phyloP scores from a whole-genome alignment of 2,329 filamentous ascomycete genomes.

The Colletotrichum coccodes region DNA sequence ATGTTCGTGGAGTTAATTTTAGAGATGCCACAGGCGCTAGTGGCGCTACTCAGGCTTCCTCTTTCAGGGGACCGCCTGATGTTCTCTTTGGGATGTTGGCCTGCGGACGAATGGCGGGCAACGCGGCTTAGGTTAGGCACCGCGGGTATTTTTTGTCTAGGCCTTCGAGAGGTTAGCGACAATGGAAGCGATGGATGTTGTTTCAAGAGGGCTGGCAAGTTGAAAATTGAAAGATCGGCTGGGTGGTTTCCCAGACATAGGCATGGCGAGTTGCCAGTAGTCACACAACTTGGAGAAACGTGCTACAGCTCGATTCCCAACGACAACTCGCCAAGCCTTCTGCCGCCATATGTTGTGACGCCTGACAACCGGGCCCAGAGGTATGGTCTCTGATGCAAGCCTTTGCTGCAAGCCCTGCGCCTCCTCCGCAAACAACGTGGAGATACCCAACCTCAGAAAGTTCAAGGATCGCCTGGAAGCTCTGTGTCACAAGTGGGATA shows the following conservation, averaged over 20 bases:
- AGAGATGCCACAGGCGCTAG: slow-evolving; percentile 22
- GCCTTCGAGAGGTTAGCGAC: not conserved
- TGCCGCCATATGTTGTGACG: not conserved
- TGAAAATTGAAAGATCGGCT: not conserved
- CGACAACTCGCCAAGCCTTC: not conserved
- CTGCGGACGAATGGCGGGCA: not conserved
- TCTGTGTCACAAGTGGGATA: not conserved
- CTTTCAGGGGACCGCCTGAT: slow-evolving; percentile 5
- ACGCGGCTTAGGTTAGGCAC: not conserved
- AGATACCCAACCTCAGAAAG: not conserved
- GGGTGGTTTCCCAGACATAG: not conserved
- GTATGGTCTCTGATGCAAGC: not conserved
- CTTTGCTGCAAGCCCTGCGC: slow-evolving; percentile 15
- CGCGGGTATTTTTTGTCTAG: not conserved
- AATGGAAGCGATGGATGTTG: not conserved
- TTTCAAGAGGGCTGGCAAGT: not conserved
- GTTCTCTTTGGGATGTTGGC: not conserved
- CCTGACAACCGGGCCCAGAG: not conserved
- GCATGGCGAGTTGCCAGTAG: not conserved
- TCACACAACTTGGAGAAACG: not conserved
- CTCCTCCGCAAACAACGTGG: slow-evolving; percentile 8
- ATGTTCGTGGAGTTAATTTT: slow-evolving; percentile 21
- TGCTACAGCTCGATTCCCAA: not conserved
- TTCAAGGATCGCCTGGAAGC: not conserved
- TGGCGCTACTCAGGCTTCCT: not conserved